phyloP scores from a whole-genome alignment of 345 rosid species.

The Salix brachista region DNA sequence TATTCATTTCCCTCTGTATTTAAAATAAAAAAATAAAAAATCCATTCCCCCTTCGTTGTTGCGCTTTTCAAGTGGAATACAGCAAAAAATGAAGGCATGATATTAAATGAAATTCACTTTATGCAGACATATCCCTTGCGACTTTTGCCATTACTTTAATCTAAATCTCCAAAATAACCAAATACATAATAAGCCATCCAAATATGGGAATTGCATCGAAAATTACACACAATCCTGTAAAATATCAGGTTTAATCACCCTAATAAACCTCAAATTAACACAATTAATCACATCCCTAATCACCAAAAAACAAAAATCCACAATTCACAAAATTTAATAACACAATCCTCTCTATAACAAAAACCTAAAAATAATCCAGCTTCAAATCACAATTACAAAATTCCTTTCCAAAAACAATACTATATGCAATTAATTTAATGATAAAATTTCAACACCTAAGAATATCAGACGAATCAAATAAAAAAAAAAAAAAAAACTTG shows the following conservation, averaged over 20 bases:
- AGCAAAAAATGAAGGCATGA: not conserved
- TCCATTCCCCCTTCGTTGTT: not conserved
- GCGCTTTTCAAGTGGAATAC: not conserved
- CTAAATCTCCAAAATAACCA: not conserved
- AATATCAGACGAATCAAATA: not conserved
- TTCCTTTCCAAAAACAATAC: not conserved
- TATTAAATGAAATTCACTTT: not conserved
- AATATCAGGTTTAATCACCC: not conserved
- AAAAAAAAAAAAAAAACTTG: not conserved
- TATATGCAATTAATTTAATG: not conserved
- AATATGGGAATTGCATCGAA: not conserved
- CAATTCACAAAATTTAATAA: not conserved
- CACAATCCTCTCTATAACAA: not conserved
- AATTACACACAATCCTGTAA: not conserved
- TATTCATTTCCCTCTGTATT: not conserved
- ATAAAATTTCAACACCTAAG: not conserved
- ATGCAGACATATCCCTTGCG: not conserved
- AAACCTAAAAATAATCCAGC: not conserved
- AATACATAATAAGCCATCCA: not conserved
- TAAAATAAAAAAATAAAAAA: not conserved
- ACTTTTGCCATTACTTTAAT: not conserved
- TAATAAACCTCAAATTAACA: not conserved
- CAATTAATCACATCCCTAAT: not conserved
- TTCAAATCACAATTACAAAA: not conserved
- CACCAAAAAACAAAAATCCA: not conserved